phyloP scores from a whole-genome alignment of 139 green algal genomes.

The Trebouxia sp. region DNA sequence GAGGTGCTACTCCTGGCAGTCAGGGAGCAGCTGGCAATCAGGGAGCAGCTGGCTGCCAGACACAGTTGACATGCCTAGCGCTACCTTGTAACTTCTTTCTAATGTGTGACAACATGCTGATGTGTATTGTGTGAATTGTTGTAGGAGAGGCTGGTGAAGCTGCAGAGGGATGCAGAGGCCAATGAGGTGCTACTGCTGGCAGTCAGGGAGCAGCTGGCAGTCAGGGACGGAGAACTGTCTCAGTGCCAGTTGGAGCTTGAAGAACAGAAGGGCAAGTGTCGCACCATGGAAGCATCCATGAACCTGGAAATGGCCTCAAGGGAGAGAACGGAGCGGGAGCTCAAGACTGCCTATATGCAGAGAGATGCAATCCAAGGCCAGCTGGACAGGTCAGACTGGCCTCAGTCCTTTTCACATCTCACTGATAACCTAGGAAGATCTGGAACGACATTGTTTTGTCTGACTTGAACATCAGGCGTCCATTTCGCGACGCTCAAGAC shows the following conservation, averaged over 20 bases:
- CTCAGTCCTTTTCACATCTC: too few species aligned
- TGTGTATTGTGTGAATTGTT: neutral
- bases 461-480: too few species aligned
- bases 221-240: slow-evolving; percentile 29
- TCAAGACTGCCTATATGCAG: neutral
- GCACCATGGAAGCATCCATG: slow-evolving; percentile 7
- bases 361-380: neutral
- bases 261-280: neutral
- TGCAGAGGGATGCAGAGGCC: slow-evolving; percentile 41
- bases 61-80: neutral
- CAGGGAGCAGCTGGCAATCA: neutral
- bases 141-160: slow-evolving; percentile 13
- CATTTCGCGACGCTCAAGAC: too few species aligned
- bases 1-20: neutral
- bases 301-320: neutral
- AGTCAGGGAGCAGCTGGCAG: slow-evolving; percentile 43
- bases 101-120: neutral
- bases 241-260: neutral
- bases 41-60: neutral
- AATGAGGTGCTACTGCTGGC: slow-evolving; percentile 43
- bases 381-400: slow-evolving; percentile 10
- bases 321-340: slow-evolving; percentile 9
- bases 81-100: too few species aligned
- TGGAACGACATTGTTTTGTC: too few species aligned
- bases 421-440: too few species aligned